phyloP scores from a whole-genome alignment of 306 rosid species.

The Quercus alba region DNA sequence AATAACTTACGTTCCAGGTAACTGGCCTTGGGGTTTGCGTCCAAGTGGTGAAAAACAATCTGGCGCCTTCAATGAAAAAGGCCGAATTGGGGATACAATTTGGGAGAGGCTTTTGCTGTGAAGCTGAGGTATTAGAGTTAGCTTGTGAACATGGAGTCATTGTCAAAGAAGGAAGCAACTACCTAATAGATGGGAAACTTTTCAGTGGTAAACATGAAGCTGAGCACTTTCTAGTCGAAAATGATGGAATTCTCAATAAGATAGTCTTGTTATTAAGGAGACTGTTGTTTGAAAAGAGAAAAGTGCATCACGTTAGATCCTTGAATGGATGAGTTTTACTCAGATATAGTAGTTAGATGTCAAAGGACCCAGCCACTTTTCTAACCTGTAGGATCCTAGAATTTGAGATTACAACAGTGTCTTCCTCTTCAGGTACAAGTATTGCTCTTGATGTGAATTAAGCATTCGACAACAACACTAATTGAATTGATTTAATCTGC shows the following conservation, averaged over 20 bases:
- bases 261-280: slow-evolving; percentile 48
- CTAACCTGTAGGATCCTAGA: neutral
- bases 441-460: neutral
- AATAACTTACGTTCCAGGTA: slow-evolving; percentile 41
- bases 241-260: slow-evolving; percentile 40
- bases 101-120: slow-evolving; percentile 67
- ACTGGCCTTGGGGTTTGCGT: slow-evolving; percentile 52
- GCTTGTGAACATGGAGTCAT: slow-evolving; percentile 72
- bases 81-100: slow-evolving; percentile 64
- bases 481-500: neutral
- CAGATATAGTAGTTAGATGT: neutral
- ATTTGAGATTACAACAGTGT: neutral
- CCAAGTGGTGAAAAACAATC: slow-evolving; percentile 77
- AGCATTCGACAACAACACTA: neutral
- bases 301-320: neutral
- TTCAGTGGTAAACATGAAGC: slow-evolving; percentile 49
- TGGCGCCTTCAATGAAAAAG: slow-evolving; percentile 64
- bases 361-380: slow-evolving; percentile 12
- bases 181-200: slow-evolving; percentile 43
- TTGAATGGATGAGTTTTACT: slow-evolving; percentile 3
- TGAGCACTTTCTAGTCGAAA: slow-evolving; percentile 43
- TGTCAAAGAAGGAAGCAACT: slow-evolving; percentile 47
- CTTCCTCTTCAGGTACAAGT: neutral
- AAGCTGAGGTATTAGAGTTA: slow-evolving; percentile 70
- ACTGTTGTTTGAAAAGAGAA: slow-evolving; percentile 35